These are phyloP conservation scores for Platanthera zijinensis DNA, from an alignment of 106 monocot species.

Conservation along the genomic window DNA sequence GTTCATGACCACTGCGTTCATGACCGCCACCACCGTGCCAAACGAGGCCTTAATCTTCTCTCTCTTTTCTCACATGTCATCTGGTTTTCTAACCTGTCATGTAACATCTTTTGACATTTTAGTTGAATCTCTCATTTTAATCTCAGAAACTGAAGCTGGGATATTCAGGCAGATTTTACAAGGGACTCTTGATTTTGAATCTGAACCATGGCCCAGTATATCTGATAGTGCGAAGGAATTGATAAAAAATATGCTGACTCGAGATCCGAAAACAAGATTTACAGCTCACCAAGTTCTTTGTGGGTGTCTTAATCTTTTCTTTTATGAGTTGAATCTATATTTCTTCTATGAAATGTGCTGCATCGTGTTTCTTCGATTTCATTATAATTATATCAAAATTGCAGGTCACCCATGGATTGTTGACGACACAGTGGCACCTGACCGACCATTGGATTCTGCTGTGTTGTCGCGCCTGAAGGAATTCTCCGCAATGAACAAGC, in stretches of 20 bases:
- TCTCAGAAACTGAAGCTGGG: constrained; percentile 55
- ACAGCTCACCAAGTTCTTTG: constrained; percentile 83
- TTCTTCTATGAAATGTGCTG: background rate
- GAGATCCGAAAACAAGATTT: constrained; percentile 60
- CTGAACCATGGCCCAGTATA: constrained; percentile 78
- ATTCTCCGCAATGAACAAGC: constrained; percentile 49
- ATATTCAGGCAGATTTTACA: constrained; percentile 63
- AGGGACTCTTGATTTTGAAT: constrained; percentile 66
- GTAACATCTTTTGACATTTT: background rate
- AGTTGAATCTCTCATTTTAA: constrained; percentile 13
- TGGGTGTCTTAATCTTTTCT: constrained; percentile 21
- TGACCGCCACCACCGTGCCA: no score
- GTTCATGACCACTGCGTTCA: no score
- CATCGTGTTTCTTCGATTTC: background rate
- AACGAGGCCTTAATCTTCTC: background rate
- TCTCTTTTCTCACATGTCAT: background rate
- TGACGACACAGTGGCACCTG: constrained; percentile 60
- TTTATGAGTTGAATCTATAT: background rate
- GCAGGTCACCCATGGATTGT: constrained; percentile 74
- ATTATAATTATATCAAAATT: constrained; percentile 2
- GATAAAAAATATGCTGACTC: constrained; percentile 70
- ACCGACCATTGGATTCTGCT: constrained; percentile 67
- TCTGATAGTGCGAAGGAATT: constrained; percentile 84
- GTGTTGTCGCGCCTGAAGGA: constrained; percentile 67
- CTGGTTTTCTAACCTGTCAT: background rate